Conservation (phyloP, 1,284 basidiomycete genomes). For the Moesziomyces sp. region DNA sequence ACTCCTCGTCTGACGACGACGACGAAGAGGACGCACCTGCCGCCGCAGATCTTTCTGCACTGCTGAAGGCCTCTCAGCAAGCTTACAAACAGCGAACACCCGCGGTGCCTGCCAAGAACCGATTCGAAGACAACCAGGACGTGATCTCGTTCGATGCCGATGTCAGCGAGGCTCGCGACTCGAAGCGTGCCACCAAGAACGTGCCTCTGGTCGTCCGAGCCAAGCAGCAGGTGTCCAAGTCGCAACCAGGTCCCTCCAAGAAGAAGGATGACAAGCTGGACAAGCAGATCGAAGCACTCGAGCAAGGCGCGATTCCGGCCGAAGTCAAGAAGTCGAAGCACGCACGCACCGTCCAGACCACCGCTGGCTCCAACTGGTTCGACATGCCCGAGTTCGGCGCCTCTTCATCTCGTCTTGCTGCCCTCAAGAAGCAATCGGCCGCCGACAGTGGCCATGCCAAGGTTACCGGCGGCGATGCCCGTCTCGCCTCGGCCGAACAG, state of each 20-base stretch:
- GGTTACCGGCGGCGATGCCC: conserved; percentile 53
- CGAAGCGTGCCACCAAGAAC: conserved; percentile 25
- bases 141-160: conserved; percentile 39
- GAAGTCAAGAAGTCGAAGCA: conserved; percentile 39
- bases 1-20: conserved; percentile 27
- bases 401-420: conserved; percentile 27
- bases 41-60: conserved; percentile 24
- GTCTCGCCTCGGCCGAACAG: conserved; percentile 69
- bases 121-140: conserved; percentile 47
- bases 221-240: conserved; percentile 32
- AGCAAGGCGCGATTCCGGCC: conserved; percentile 16
- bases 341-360: conserved; percentile 30
- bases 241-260: conserved; percentile 9
- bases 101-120: conserved; percentile 6
- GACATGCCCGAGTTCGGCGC: conserved; percentile 81
- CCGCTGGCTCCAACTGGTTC: conserved; percentile 87
- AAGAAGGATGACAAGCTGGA: conserved; percentile 29
- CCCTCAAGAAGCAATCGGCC: conserved; percentile 36
- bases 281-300: conserved; percentile 41
- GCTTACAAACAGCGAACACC: conserved; percentile 34
- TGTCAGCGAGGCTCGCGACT: conserved; percentile 2
- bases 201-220: conserved; percentile 41
- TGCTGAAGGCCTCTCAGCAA: conserved; percentile 46
- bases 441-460: conserved; percentile 43
- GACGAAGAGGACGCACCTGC: conserved; percentile 12